phyloP scores from a whole-genome alignment of 1,284 basidiomycete species.

The Somion occarium region DNA sequence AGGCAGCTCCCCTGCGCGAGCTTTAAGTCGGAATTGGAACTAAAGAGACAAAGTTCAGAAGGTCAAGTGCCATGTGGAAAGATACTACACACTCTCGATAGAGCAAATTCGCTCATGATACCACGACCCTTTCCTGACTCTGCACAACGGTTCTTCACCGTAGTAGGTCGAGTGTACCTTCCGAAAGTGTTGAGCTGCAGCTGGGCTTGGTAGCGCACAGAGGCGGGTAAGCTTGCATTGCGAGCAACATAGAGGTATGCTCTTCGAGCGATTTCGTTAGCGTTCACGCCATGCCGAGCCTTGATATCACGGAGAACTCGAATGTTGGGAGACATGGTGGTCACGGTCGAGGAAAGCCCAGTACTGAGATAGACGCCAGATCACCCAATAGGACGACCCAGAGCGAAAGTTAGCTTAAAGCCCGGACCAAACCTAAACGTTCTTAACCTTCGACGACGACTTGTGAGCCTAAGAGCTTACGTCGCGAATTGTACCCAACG shows the following conservation, averaged over 20 bases:
- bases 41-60: conserved; percentile 26
- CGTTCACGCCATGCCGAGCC: conserved; percentile 63
- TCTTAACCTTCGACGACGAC: not conserved
- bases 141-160: conserved; percentile 84
- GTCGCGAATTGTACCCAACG: no score
- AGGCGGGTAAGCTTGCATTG: conserved; percentile 78
- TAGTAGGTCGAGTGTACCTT: conserved; percentile 76
- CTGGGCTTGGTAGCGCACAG: conserved; percentile 94
- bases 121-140: conserved; percentile 85
- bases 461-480: not conserved
- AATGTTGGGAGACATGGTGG: conserved; percentile 33
- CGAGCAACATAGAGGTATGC: conserved; percentile 90
- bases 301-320: conserved; percentile 76
- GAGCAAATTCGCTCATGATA: conserved; percentile 83
- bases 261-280: conserved; percentile 76
- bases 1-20: conserved; percentile 72
- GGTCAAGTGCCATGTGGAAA: not conserved
- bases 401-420: no score
- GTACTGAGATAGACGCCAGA: not conserved
- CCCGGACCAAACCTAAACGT: no score
- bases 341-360: not conserved
- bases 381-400: no score
- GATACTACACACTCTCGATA: conserved; percentile 69
- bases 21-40: conserved; percentile 89
- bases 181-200: conserved; percentile 88